Evolutionary conservation across 1,284 basidiomycete species (phyloP), one percentile per base, ranked within the genome.

Genomic region (Coniferiporia weirii): DNA sequence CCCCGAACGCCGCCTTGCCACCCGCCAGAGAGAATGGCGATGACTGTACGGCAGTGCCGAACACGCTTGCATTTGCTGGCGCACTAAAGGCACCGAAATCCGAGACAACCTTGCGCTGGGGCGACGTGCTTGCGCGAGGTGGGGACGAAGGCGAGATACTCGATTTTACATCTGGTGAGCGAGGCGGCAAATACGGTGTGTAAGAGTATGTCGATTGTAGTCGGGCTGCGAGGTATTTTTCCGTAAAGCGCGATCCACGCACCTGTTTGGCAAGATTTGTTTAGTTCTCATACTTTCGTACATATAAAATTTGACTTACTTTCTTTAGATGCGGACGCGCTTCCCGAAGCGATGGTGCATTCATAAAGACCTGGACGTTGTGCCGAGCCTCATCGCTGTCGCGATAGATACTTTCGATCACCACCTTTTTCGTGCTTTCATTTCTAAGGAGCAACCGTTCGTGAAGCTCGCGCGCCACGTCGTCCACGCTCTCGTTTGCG

Each of bases 371-470:
- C 38, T 84, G 75, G 13, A 98, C 93, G 69, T 99, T 99, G 73
- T 96, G 91, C 63, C 81, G 79, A 8, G 93, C 88, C 71, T 96
- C 93, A 46, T 89, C 85, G 3, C 87, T 89, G 17, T 95, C 91
- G 64, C 88, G 89, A 76, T 96, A 98, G 67, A 99, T 98, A 68
- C 93, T 95, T 70, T 98, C 95, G 61, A 99, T 90, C 62, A 94
- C 87, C 48, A 99, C 87, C 69, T 95, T 94, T 79, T 97, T 98
- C 57, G 95, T 98, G 74, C 85, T 95, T 73, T 98, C 96, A 67
- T 98, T 98, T 61, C 97, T 82, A 47, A 98, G 79, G 13, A 96
- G 74, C 3, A 99, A 77, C 65, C 89, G 89, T 71, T 98, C 93
- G 71, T 98, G 96, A 32, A 98, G 78, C 72, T 95, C 93, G 13